Evolutionary conservation across 2,329 filamentous ascomycete genomes (phyloP).

Genomic region (Aphanocladium album): DNA sequence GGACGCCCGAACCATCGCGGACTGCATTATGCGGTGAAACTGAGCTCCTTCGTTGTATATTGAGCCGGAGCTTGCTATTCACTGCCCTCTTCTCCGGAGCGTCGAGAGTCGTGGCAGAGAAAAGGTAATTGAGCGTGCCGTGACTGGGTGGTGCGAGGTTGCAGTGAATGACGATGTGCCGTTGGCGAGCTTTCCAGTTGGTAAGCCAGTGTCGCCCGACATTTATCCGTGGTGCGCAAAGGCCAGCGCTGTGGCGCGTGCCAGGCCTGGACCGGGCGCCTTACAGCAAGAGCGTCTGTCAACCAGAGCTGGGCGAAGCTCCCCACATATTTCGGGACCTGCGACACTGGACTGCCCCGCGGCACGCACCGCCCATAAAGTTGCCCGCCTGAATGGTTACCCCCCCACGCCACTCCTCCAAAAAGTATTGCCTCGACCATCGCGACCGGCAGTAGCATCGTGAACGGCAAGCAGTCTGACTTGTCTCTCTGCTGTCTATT

Average conservation of each 20-base stretch:
- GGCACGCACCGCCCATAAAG: not conserved
- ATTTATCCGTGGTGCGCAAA: not conserved
- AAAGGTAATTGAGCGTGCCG: not conserved
- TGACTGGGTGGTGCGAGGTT: not conserved
- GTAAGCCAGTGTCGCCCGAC: conserved; percentile 1
- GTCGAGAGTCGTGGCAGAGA: not conserved
- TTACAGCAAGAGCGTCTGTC: not conserved
- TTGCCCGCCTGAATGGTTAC: not conserved
- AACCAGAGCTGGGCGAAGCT: not conserved
- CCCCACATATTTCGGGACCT: not conserved
- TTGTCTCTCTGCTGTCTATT: not conserved
- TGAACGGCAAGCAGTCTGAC: not conserved
- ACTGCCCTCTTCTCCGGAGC: not conserved
- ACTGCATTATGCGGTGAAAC: conserved; percentile 21
- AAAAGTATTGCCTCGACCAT: not conserved
- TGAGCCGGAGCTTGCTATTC: not conserved
- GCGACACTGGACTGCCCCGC: conserved; percentile 5
- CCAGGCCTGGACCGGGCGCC: no score
- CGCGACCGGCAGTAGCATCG: not conserved
- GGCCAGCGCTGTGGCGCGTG: no score
- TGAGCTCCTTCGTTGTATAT: not conserved
- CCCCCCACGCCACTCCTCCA: not conserved
- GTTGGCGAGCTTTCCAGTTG: not conserved
- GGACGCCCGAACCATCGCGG: conserved; percentile 26
- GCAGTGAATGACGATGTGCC: not conserved